Base-by-base conservation (phyloP, 2,329 filamentous ascomycete genomes). In the Cyclaneusma minus region DNA sequence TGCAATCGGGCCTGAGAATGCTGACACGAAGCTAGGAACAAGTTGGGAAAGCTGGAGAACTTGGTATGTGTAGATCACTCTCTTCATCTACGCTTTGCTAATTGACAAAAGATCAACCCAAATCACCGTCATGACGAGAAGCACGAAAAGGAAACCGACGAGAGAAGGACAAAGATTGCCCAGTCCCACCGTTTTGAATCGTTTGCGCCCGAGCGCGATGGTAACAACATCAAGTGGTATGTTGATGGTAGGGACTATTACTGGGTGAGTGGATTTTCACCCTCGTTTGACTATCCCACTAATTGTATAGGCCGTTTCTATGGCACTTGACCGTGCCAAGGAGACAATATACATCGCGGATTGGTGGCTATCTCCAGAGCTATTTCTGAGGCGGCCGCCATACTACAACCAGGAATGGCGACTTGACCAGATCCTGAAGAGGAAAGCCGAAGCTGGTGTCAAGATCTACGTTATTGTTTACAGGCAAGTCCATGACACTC, bases 311-410 rank as follows among this genome's bases (percentile, higher is more conserved):
- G 77, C 89, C 11, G 84, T 98, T 7, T 91, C 84, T 0, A 71
- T 76, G 17, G 87, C 85, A 0, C 62, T 95, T n/a, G 85, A 95
- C 36, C 64, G 74, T 32, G 89, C 89, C 19, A 79, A 79, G 44
- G 87, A 95, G 53, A 77, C 78, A 23, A 94, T 98, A 40, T 98
- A 95, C 51, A 91, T 98, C 38, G 78, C 65, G 32, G 89, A 95
- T 45, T 98, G 87, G 89, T 95, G 89, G 89, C 58, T 95, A 9
- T 91, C 81, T 3, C 89, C 82, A 0, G 81, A 89, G 51, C 54
- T 89, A 35, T 92, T 87, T 52, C 52, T 98, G 35, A 72, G 89
- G 19, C 67, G 89, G 12, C 85, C 89, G 2, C 81, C 89, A 0
- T 76, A 77, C 38, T 65, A 64, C 44, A 78, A 84, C 37, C 81